Base-by-base conservation (phyloP, 176 grass and related monocot species). In the Eragrostis nindensis region DNA sequence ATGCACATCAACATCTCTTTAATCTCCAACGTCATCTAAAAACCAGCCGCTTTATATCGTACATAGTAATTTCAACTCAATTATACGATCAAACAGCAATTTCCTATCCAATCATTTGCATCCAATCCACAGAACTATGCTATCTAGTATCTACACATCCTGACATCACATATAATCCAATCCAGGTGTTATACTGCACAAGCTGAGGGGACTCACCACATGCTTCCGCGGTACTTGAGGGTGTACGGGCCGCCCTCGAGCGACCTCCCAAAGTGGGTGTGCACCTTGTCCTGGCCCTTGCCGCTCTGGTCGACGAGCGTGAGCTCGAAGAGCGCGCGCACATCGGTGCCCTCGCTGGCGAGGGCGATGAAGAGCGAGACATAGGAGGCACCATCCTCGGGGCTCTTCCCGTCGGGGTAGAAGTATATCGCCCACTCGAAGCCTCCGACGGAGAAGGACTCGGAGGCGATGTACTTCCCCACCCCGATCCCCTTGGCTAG, bases 361-460 rank as follows among this genome's bases (percentile, higher is more conserved):
- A 97, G 89, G 17, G 94, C 94, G 27, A 97, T 97, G 87, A 97
- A 97, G 42, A 97, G 82, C n/a, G 94, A 97, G 13, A 97, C 94
- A 44, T 97, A 97, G 1, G 85, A 38, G 3, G 89, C 92, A 45
- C 84, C 90, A 70, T 97, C 94, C 87, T 97, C 94, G 3, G 76
- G 68, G 78, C 94, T 97, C 92, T 97, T 97, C 59, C 94, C 94
- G 54, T 97, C 94, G 21, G 94, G 94, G 88, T 97, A 97, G 85
- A 97, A 97, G 73, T 97, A 97, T 21, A 97, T 90, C 14, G 94
- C 91, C 94, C 94, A 97, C 32, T 97, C 94, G 62, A 92, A 97
- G 5, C 94, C 94, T 6, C 89, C 91, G 11, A 97, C 94, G 24
- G 72, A 57, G 85, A 97, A 97, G 63, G 89, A 83, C 72, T 97